Conservation (phyloP, 2,329 filamentous ascomycete species). For the Allantophomopsis cytisporea region DNA sequence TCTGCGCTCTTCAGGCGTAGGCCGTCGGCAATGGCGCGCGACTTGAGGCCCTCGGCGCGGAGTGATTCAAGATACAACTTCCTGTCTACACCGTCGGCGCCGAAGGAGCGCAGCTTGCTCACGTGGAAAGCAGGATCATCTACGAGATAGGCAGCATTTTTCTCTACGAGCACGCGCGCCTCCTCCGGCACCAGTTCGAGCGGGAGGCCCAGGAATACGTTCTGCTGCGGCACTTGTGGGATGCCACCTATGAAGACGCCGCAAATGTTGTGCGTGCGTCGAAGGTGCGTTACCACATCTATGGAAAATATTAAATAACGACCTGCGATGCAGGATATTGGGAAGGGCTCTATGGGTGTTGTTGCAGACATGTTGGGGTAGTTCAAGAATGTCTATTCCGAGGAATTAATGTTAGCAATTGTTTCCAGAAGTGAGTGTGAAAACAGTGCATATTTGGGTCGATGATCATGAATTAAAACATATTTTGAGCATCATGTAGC, state of each 20-base stretch:
- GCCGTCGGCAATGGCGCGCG: slow-evolving; percentile 23
- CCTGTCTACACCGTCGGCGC: slow-evolving; percentile 42
- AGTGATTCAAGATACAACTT: slow-evolving; percentile 49
- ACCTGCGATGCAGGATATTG: slow-evolving; percentile 68
- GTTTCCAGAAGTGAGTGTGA: slow-evolving; percentile 1
- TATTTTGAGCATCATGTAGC: slow-evolving; percentile 31
- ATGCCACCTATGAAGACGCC: slow-evolving; percentile 78
- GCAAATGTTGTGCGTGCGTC: slow-evolving; percentile 70
- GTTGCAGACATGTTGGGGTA: slow-evolving; percentile 6
- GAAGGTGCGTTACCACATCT: slow-evolving; percentile 63
- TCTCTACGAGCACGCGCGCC: slow-evolving; percentile 66
- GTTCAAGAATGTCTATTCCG: not conserved
- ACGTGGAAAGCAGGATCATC: slow-evolving; percentile 66
- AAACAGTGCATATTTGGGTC: not conserved
- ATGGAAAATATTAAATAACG: slow-evolving; percentile 87
- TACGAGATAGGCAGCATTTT: slow-evolving; percentile 63
- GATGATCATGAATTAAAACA: slow-evolving; percentile 30
- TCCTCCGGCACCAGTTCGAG: slow-evolving; percentile 88
- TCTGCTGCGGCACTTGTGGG: slow-evolving; percentile 88
- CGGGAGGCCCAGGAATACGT: slow-evolving; percentile 81
- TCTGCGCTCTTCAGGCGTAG: slow-evolving; percentile 10
- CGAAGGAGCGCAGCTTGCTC: slow-evolving; percentile 45
- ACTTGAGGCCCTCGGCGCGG: slow-evolving; percentile 26
- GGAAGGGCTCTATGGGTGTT: slow-evolving; percentile 37
- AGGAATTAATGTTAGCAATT: not conserved